Evolutionary conservation across 2,329 filamentous ascomycete species (phyloP), one percentile per base, ranked within the genome.

Genomic region (Diaporthe citri): DNA sequence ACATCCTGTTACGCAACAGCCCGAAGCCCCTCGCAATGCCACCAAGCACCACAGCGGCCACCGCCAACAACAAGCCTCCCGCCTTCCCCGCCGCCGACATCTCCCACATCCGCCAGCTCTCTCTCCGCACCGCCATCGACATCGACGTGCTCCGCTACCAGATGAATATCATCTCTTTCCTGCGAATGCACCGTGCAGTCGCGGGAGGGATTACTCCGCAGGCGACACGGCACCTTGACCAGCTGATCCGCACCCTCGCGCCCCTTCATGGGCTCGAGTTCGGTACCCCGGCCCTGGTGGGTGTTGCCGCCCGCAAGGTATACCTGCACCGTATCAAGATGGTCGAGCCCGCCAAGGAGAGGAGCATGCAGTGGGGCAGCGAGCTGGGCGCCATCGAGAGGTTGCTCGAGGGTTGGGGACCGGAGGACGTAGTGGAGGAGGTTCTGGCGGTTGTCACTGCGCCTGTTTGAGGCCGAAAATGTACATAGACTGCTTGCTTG

Each of bases 301-400:
- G 89, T 10, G 87, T 99, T 60, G 97, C 97, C 7, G 92, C 93
- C 2, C 91, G 91, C 76, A 98, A 98, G 85, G 90, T 97, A 34
- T 99, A 97, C 81, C 88, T 93, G 25, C 97, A 99, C 84, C 92
- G 95, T 12, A 91, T 99, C 43, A 84, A 90, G 20, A 89, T 98
- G 73, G 91, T 93, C 0, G 84, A 85, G 1, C 89, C 94, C 1
- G 89, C 91, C 76, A 90, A 92, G 74, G 97, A 98, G 85, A 89
- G 95, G 64, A 98, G 95, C 82, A 89, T 98, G 86, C 95, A 98
- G 82, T 99, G 97, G 92, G 97, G 97, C 0, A 98, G 96, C 82
- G 92, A 93, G 71, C 78, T 93, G 0, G 87, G 89, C 41, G 93
- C 94, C 5, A 90, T 98, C 1, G 87, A 90, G 77, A 87, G 89